Evolutionary conservation across 1,284 basidiomycete genomes (phyloP).

Genomic region (Chiua sp.): DNA sequence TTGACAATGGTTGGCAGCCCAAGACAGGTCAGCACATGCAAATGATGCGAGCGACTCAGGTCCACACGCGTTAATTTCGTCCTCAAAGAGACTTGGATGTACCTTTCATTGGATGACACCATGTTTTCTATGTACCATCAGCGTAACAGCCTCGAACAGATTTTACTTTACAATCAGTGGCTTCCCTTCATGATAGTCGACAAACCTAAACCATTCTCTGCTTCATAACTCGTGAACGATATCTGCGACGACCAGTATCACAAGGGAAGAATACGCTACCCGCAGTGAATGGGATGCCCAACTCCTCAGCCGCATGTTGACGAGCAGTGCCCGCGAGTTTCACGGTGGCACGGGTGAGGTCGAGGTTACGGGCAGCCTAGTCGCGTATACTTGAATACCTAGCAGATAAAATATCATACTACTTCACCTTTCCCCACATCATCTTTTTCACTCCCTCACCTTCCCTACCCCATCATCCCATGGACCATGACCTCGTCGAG

Average conservation of each 20-base stretch:
- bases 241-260: neutral
- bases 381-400: no score
- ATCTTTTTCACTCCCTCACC: slow-evolving; percentile 30
- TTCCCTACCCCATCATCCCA: slow-evolving; percentile 30
- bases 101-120: slow-evolving; percentile 53
- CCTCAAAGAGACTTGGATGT: slow-evolving; percentile 12
- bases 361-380: no score
- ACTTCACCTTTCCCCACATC: slow-evolving; percentile 30
- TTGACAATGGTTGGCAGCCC: slow-evolving; percentile 45
- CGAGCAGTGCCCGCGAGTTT: slow-evolving; percentile 66
- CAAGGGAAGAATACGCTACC: slow-evolving; percentile 39
- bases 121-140: slow-evolving; percentile 48
- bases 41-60: slow-evolving; percentile 5
- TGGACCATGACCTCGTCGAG: slow-evolving; percentile 68
- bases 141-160: no score
- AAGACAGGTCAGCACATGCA: slow-evolving; percentile 52
- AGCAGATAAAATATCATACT: slow-evolving; percentile 11
- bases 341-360: no score
- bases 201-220: slow-evolving; percentile 67
- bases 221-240: neutral
- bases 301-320: slow-evolving; percentile 55
- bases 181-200: slow-evolving; percentile 61
- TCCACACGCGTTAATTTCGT: neutral
- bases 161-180: slow-evolving; percentile 60
- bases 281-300: slow-evolving; percentile 61